Evolutionary conservation across 129 eudicot species (phyloP).

Genomic region (Deinandra increscens): DNA sequence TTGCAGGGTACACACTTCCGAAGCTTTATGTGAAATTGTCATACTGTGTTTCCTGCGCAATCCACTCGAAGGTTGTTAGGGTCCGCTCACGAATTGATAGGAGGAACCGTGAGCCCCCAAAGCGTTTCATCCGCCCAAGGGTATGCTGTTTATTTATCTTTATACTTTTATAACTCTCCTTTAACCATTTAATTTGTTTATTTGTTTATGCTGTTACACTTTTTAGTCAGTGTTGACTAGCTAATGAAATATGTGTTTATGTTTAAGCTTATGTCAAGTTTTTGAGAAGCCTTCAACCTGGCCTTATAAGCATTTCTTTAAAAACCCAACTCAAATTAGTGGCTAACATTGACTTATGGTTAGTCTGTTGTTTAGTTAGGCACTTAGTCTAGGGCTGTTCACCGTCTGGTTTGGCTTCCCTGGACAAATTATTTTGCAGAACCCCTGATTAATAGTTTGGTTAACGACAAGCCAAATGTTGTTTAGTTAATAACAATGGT

Average conservation of each 20-base stretch:
- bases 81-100: slow-evolving; percentile 66
- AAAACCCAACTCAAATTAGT: background rate
- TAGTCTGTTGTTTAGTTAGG: background rate
- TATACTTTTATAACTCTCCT: background rate
- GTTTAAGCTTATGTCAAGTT: background rate
- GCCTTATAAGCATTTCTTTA: background rate
- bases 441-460: too few relatives aligned
- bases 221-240: background rate
- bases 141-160: slow-evolving; percentile 24
- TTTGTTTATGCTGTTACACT: background rate
- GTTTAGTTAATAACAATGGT: too few relatives aligned
- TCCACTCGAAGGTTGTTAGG: slow-evolving; percentile 78
- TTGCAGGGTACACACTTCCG: slow-evolving; percentile 68
- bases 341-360: background rate
- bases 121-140: slow-evolving; percentile 78
- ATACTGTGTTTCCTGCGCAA: slow-evolving; percentile 78
- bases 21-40: slow-evolving; percentile 75
- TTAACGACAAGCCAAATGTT: too few relatives aligned
- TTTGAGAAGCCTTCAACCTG: background rate
- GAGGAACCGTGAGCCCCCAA: slow-evolving; percentile 89
- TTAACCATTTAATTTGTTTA: background rate
- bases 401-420: too few relatives aligned
- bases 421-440: too few relatives aligned
- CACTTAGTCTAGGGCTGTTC: too few relatives aligned
- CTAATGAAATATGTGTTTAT: background rate